phyloP scores from a whole-genome alignment of 345 rosid species.

The Iberis pinnata region DNA sequence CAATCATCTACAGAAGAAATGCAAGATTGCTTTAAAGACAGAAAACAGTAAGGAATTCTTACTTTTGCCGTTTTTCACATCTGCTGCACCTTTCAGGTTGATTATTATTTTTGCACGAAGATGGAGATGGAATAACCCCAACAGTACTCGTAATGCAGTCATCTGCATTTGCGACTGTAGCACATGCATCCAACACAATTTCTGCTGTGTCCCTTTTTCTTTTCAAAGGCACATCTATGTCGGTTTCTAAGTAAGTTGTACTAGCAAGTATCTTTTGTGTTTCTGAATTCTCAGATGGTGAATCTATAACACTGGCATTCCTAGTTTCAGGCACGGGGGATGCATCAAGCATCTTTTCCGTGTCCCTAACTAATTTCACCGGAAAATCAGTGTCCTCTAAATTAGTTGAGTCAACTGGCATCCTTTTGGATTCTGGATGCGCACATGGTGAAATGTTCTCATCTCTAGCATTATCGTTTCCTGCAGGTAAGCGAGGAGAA shows the following conservation, averaged over 20 bases:
- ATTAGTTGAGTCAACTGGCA: slow-evolving; percentile 8
- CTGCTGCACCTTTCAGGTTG: slow-evolving; percentile 29
- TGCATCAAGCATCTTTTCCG: slow-evolving; percentile 19
- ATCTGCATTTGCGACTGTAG: slow-evolving; percentile 26
- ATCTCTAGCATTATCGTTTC: slow-evolving; percentile 21
- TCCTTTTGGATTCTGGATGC: slow-evolving; percentile 5
- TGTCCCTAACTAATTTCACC: background rate
- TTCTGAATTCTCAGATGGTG: slow-evolving; percentile 21
- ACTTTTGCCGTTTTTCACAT: slow-evolving; percentile 51
- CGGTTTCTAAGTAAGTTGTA: slow-evolving; percentile 31
- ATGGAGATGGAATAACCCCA: slow-evolving; percentile 23
- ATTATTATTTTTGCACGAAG: slow-evolving; percentile 21
- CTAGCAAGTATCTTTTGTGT: slow-evolving; percentile 24
- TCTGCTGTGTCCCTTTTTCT: slow-evolving; percentile 35
- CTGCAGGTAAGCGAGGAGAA: too few species aligned
- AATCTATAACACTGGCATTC: background rate
- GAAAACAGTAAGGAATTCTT: slow-evolving; percentile 10
- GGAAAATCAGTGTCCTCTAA: background rate
- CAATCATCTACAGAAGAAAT: slow-evolving; percentile 19
- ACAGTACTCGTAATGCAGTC: slow-evolving; percentile 19
- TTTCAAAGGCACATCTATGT: slow-evolving; percentile 28
- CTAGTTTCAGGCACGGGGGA: slow-evolving; percentile 7
- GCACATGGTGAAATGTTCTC: slow-evolving; percentile 5
- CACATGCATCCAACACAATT: slow-evolving; percentile 34
- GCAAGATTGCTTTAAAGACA: slow-evolving; percentile 10